A percentile compares a stretch with the other conserved stretches of the same genome.
Conservation (phyloP, 2,329 filamentous ascomycete species). For the Talaromyces amestolkiae region DNA sequence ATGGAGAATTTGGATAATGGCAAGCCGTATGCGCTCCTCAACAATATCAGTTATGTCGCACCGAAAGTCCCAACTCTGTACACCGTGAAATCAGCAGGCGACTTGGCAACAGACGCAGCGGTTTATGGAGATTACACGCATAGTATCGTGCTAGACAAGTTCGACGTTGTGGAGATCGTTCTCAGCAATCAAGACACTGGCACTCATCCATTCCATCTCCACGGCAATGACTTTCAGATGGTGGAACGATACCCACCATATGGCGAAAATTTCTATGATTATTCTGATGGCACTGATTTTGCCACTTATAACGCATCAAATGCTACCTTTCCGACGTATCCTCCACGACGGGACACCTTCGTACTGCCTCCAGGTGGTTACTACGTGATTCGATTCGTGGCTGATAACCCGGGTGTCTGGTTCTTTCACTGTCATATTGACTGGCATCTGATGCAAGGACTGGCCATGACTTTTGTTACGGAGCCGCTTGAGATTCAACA, state of each 20-base stretch:
- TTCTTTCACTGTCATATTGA: slow-evolving; percentile 79
- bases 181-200: slow-evolving; percentile 45
- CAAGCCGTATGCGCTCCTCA: slow-evolving; percentile 67
- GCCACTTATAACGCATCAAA: slow-evolving; percentile 27
- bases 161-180: slow-evolving; percentile 44
- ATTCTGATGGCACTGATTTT: slow-evolving; percentile 37
- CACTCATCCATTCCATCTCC: slow-evolving; percentile 52
- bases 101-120: slow-evolving; percentile 52
- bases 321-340: slow-evolving; percentile 50
- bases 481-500: slow-evolving; percentile 62
- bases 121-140: slow-evolving; percentile 67
- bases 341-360: slow-evolving; percentile 68
- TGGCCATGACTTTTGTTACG: slow-evolving; percentile 64
- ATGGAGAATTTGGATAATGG: slow-evolving; percentile 71
- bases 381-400: slow-evolving; percentile 57
- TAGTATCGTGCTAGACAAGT: slow-evolving; percentile 40
- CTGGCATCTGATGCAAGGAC: slow-evolving; percentile 68
- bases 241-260: slow-evolving; percentile 58
- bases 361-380: slow-evolving; percentile 65
- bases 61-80: slow-evolving; percentile 78
- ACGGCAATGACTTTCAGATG: slow-evolving; percentile 65
- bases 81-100: slow-evolving; percentile 62
- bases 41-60: slow-evolving; percentile 69
- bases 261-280: slow-evolving; percentile 56
- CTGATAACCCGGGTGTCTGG: slow-evolving; percentile 57